Evolutionary conservation across 2,329 filamentous ascomycete species (phyloP).

Genomic region (Neopestalotiopsis rosae): DNA sequence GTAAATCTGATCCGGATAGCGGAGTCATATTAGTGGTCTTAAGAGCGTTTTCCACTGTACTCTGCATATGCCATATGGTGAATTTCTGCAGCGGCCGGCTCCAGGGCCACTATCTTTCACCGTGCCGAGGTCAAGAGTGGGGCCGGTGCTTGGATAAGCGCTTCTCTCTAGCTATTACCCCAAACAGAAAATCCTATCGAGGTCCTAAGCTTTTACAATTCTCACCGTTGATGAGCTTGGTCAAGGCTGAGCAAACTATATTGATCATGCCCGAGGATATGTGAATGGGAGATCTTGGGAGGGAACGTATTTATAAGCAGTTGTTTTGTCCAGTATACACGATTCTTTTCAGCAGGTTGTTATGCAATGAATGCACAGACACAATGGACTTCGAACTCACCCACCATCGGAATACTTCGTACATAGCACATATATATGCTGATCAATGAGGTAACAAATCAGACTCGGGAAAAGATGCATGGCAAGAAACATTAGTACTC

Average conservation of each 20-base stretch:
- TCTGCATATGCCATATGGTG: background rate
- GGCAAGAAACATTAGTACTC: no score
- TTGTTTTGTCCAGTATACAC: background rate
- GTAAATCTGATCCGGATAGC: constrained; percentile 5
- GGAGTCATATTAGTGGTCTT: constrained; percentile 5
- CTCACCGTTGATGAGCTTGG: background rate
- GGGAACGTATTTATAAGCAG: background rate
- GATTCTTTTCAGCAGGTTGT: background rate
- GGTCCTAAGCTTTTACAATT: background rate
- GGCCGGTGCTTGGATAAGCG: background rate
- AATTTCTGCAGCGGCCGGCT: background rate
- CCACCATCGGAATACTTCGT: no score
- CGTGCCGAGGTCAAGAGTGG: background rate
- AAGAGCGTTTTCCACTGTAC: background rate
- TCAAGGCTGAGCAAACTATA: background rate
- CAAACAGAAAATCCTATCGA: no score
- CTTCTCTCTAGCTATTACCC: no score
- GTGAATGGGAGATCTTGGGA: background rate
- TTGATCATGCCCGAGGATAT: background rate
- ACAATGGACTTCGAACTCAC: no score
- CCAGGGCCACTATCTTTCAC: background rate
- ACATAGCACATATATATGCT: no score
- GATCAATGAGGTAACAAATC: no score
- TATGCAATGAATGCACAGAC: no score
- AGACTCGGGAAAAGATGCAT: no score